Base-by-base conservation (phyloP, 805 yeast species). In the Yarrowia keelungensis region DNA sequence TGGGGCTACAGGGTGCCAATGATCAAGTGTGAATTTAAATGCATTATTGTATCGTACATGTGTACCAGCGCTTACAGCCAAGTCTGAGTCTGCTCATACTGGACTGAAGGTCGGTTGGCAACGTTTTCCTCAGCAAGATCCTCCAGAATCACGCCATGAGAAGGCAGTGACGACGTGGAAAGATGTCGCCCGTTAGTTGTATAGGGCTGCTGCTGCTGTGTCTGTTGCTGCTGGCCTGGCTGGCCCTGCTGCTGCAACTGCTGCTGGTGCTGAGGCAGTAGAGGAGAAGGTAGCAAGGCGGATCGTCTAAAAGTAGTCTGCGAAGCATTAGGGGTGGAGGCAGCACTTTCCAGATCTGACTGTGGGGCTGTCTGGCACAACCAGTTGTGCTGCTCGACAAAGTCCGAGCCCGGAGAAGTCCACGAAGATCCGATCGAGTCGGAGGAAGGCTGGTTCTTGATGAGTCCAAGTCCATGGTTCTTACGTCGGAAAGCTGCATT, bases 341-440 rank as follows among this genome's bases (percentile, higher is more conserved):
- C 51, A 3, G 58, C 49, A 26, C 58, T 59, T 16, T 36, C 41
- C 19, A 47, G 26, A 14, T 59, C 65, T 12, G 64, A 58, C 15
- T 42, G 49, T 11, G 26, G 46, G n/a, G 64, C 32, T 4, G 70
- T 54, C 68, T 43, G 66, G 67, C 67, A 73, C 38, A 74, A 67
- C 76, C 76, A 74, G 50, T 69, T 54, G 66, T 74, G 75, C 62
- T 73, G 73, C 64, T 74, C 76, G 22, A 73, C 71, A 47, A 74
- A 74, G 39, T 74, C 75, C 22, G 67, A 62, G 35, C 72, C 62
- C 58, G 70, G 70, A 10, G 72, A 58, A 12, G 72, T 69, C 59
- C 66, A 53, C 72, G 74, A 72, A 1, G 74, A 70, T 10, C 71
- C 73, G 42, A 73, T 72, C 15, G 74, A 73, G 53, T 73, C 74